Base-by-base conservation (phyloP, 352 stramenopile species). In the Achlya hypogyna region DNA sequence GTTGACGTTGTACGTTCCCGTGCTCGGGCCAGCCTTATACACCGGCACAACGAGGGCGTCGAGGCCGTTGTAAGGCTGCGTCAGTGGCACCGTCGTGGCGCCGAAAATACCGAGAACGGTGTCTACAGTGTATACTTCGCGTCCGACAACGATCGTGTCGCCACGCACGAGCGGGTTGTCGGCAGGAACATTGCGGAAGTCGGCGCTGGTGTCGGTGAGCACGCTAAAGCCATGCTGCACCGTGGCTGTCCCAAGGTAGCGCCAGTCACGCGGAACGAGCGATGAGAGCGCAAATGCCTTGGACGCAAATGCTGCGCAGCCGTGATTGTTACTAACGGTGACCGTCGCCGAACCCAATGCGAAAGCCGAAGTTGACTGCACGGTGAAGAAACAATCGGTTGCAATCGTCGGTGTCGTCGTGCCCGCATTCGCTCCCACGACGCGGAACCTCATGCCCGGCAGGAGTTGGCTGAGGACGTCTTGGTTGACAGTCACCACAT, bases 1-100 rank as follows among this genome's bases (percentile, higher is more conserved):
- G 29, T 79, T 86, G 5, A 98, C 78, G 0, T 73, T 71, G 63
- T 97, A 86, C 0, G 76, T 91, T 0, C 92, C 93, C 4, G 87
- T 96, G 9, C 69, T 66, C 0, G 23, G 23, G 0, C 77, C 78
- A 16, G 74, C 75, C 45, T 90, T 89, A 49, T 81, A 94, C 0
- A 95, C 75, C 12, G 82, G 78, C 1, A 91, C 79, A 5, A 80
- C 65, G 29, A 82, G 74, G 25, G 72, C 85, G 1, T 74, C 76
- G 4, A 71, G 51, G 20, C 87, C 89, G 31, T 77, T 73, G 69
- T 95, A 98, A 10, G 40, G 31, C 1, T 69, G 42, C 2, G 76
- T 75, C 0, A 98, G 69, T n/a, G 91, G 88, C 20, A 97, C 73
- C 34, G 75, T 78, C 2, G 69, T 76, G 0, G 67, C 70, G 32